These are phyloP conservation scores for Panaeolus papilionaceus DNA, from an alignment of 768 basidiomycete genomes.

Conservation along the genomic window DNA sequence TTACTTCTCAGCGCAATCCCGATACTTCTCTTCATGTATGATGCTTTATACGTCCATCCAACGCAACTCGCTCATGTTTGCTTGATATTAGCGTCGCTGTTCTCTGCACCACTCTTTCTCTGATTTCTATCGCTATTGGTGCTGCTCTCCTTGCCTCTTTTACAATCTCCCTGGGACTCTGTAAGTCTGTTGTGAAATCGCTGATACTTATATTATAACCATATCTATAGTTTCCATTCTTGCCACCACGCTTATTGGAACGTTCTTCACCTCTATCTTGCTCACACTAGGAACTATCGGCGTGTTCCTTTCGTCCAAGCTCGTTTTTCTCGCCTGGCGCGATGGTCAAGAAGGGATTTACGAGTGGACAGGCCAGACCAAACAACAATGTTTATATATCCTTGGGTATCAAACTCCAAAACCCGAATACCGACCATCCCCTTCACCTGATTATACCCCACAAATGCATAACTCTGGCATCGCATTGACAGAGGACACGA, in stretches of 20 bases:
- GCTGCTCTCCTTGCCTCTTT: constrained; percentile 26
- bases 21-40: constrained; percentile 31
- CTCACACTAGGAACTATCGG: constrained; percentile 28
- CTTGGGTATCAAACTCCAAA: background rate
- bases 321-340: constrained; percentile 25
- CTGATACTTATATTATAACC: background rate
- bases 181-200: constrained; percentile 22
- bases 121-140: constrained; percentile 25
- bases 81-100: constrained; percentile 22
- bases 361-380: constrained; percentile 28
- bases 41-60: background rate
- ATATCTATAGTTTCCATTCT: constrained; percentile 27
- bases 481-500: background rate
- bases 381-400: constrained; percentile 18
- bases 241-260: constrained; percentile 25
- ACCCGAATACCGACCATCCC: background rate
- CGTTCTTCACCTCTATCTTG: constrained; percentile 30
- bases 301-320: constrained; percentile 29
- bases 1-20: constrained; percentile 27
- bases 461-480: constrained; percentile 1
- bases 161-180: constrained; percentile 25
- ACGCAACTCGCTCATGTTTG: background rate
- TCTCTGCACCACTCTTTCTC: constrained; percentile 24
- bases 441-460: background rate
- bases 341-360: constrained; percentile 31